Evolutionary conservation across 1,284 basidiomycete species (phyloP).

Genomic region (Papiliotrema laurentii): DNA sequence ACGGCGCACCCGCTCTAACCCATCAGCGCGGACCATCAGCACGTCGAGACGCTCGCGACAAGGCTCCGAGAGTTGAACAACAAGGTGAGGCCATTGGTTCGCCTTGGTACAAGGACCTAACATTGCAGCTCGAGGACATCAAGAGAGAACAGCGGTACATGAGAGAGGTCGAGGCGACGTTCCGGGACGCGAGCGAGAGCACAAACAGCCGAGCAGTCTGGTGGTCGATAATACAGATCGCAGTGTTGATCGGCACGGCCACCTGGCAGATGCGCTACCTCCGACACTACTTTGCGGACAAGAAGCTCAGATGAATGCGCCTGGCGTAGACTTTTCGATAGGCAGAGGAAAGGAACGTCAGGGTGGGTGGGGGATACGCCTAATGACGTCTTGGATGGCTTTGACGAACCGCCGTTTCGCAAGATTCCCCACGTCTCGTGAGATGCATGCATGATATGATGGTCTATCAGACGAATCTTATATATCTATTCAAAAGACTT

Average conservation of each 20-base stretch:
- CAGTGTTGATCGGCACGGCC: slow-evolving; percentile 77
- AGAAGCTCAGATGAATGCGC: slow-evolving; percentile 63
- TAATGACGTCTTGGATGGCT: no score
- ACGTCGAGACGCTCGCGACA: slow-evolving; percentile 78
- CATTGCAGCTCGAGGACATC: slow-evolving; percentile 61
- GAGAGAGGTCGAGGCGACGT: slow-evolving; percentile 89
- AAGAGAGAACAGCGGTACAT: slow-evolving; percentile 96
- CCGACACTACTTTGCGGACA: slow-evolving; percentile 82
- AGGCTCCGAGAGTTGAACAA: slow-evolving; percentile 88
- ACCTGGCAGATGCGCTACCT: slow-evolving; percentile 91
- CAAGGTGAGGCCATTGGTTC: slow-evolving; percentile 55
- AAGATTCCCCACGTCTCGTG: no score
- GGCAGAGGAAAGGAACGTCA: no score
- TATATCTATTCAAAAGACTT: no score
- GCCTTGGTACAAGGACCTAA: not conserved
- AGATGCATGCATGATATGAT: no score
- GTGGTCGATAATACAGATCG: slow-evolving; percentile 86
- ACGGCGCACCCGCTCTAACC: not conserved
- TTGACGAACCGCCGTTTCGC: no score
- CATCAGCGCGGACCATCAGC: slow-evolving; percentile 65
- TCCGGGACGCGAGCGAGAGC: slow-evolving; percentile 78
- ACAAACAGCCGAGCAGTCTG: slow-evolving; percentile 88
- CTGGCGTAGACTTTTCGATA: not conserved
- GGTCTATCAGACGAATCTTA: no score
- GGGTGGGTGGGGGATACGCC: no score